Base-by-base conservation (phyloP, 164 flowering plant genomes). In the Vitis labrusca region DNA sequence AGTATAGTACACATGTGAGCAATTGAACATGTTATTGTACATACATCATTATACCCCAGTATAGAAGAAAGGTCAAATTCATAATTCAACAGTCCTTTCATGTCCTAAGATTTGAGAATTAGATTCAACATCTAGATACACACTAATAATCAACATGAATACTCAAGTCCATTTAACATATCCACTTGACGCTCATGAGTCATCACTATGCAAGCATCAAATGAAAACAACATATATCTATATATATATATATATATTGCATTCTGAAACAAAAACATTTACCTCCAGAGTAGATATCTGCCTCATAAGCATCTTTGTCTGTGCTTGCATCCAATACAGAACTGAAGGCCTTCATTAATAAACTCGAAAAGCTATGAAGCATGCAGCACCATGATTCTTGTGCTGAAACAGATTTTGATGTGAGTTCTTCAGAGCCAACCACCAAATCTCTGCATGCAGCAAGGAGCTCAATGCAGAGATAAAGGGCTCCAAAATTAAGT, bases 401-500 rank as follows among this genome's bases (percentile, higher is more conserved):
- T 15, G 63, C 74, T 19, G 72, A 64, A 50, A 67, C 59, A 68
- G 70, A 68, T 56, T 66, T 61, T 37, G 76, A 49, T 27, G 66
- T 13, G 10, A 23, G 48, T 64, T 76, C 75, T 53, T 71, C 69
- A 47, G 76, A 78, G 67, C 76, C 66, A 56, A 67, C 57, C 56
- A 78, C 73, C 74, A 85, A 78, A 66, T 83, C 79, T 79, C 88
- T 84, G 77, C 87, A 88, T 66, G 91, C 94, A 72, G 76, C 77
- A 75, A 94, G 88, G 58, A 94, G 85, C 78, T 87, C 86, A 72
- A 80, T 61, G 80, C 92, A 85, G 63, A 94, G 91, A 77, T 83
- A 89, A 15, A 91, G 82, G 53, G 88, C 91, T 50, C 90, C 90
- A 77, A 80, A 84, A 72, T 84, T 84, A 60, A 74, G 59, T 64